A percentile compares a stretch with the other conserved stretches of the same genome.
phyloP scores from a whole-genome alignment of 768 basidiomycete genomes.

The Hericium rajendrae region DNA sequence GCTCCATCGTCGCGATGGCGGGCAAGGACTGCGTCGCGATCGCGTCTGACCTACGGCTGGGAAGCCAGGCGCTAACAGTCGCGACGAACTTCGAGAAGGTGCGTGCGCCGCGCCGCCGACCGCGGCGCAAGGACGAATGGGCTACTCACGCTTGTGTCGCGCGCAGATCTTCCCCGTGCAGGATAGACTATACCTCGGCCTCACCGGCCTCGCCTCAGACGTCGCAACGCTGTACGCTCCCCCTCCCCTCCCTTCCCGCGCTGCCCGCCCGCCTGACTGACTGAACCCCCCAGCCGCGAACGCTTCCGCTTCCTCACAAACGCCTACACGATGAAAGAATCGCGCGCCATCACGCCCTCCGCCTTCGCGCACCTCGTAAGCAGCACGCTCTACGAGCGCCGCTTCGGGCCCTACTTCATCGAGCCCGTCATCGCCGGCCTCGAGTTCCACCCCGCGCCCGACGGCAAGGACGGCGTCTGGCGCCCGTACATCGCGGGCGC shows the following conservation, averaged over 20 bases:
- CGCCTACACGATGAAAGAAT: constrained; percentile 99
- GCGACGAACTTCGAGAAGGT: constrained; percentile 95
- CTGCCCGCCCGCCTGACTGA: neutral
- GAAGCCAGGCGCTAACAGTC: constrained; percentile 78
- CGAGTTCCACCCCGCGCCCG: constrained; percentile 50
- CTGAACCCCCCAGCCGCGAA: constrained; percentile 51
- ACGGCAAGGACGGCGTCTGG: constrained; percentile 18
- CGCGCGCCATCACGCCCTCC: constrained; percentile 91
- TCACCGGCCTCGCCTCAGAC: constrained; percentile 90
- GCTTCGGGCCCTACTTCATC: constrained; percentile 94
- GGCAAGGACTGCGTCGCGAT: constrained; percentile 99
- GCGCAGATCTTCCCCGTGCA: constrained; percentile 89
- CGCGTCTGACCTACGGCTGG: constrained; percentile 88
- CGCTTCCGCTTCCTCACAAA: constrained; percentile 90
- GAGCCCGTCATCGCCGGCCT: constrained; percentile 96
- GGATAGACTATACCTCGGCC: constrained; percentile 83
- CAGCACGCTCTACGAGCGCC: constrained; percentile 89
- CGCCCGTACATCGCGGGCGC: constrained; percentile 94
- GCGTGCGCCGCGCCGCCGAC: constrained; percentile 5
- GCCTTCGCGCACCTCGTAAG: constrained; percentile 94
- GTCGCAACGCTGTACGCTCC: constrained; percentile 74
- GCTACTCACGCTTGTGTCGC: constrained; percentile 14
- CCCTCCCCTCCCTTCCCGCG: neutral
- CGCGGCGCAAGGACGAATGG: neutral
- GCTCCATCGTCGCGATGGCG: constrained; percentile 98